phyloP scores from a whole-genome alignment of 2,329 filamentous ascomycete genomes.

The Colletotrichum chlorophyti region DNA sequence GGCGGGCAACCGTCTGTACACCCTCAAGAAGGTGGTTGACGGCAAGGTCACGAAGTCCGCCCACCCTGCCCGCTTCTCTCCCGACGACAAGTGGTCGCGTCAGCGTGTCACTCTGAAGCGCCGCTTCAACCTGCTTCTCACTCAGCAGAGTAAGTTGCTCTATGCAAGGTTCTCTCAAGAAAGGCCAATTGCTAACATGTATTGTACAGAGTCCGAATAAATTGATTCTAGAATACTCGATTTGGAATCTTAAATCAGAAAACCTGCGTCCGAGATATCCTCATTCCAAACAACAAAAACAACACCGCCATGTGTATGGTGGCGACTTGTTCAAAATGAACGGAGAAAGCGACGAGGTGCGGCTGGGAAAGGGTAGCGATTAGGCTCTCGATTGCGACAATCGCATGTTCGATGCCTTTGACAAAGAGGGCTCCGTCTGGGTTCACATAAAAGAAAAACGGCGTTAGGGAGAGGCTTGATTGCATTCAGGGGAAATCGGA shows the following conservation, averaged over 20 bases:
- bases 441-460: slow-evolving; percentile 19
- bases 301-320: neutral
- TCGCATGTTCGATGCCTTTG: neutral
- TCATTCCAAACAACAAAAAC: slow-evolving; percentile 1
- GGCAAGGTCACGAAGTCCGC: slow-evolving; percentile 94
- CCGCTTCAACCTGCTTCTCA: slow-evolving; percentile 86
- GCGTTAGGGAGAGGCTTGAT: slow-evolving; percentile 26
- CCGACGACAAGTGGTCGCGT: slow-evolving; percentile 98
- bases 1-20: slow-evolving; percentile 89
- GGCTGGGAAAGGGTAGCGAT: no score
- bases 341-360: neutral
- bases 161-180: no score
- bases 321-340: slow-evolving; percentile 1
- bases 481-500: slow-evolving; percentile 22
- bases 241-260: neutral
- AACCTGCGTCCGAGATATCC: neutral
- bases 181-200: neutral
- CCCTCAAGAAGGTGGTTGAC: slow-evolving; percentile 88
- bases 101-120: slow-evolving; percentile 96
- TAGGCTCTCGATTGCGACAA: no score
- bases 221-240: neutral
- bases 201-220: slow-evolving; percentile 18
- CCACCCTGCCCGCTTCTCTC: slow-evolving; percentile 94
- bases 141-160: slow-evolving; percentile 68
- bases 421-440: slow-evolving; percentile 9